Conservation (phyloP, 805 yeast species). For the Metschnikowia anglica region DNA sequence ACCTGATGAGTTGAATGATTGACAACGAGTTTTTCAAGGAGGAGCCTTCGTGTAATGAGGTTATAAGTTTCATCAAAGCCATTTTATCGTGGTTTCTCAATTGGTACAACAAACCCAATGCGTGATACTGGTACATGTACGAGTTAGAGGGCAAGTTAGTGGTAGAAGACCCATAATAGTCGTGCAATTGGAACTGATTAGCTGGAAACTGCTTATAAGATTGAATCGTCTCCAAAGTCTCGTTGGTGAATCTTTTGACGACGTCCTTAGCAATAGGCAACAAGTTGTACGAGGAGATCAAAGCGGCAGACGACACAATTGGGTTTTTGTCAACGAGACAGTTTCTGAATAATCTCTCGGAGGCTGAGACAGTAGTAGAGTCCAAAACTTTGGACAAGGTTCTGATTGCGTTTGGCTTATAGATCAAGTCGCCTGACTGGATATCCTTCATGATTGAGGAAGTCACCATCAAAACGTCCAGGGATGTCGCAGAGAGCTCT, state of each 20-base stretch:
- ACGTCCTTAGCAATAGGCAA: conserved; percentile 88
- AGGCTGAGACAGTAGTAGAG: conserved; percentile 84
- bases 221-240: conserved; percentile 85
- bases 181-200: conserved; percentile 52
- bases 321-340: conserved; percentile 92
- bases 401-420: conserved; percentile 93
- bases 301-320: conserved; percentile 87
- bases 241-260: conserved; percentile 90
- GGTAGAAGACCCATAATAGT: conserved; percentile 53
- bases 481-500: conserved; percentile 79
- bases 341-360: conserved; percentile 88
- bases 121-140: conserved; percentile 90
- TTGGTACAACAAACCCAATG: conserved; percentile 84
- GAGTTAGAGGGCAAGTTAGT: conserved; percentile 63
- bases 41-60: conserved; percentile 63
- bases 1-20: conserved; percentile 79
- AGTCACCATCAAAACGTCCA: conserved; percentile 95
- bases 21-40: conserved; percentile 79
- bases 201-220: conserved; percentile 56
- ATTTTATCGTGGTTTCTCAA: conserved; percentile 88
- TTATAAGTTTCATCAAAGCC: conserved; percentile 88
- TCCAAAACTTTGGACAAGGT: conserved; percentile 88
- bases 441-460: conserved; percentile 98
- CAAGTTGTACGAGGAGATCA: conserved; percentile 86
- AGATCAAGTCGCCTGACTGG: conserved; percentile 80